These are phyloP conservation scores for Acorus gramineus DNA, from an alignment of 106 monocot species.

Conservation along the genomic window DNA sequence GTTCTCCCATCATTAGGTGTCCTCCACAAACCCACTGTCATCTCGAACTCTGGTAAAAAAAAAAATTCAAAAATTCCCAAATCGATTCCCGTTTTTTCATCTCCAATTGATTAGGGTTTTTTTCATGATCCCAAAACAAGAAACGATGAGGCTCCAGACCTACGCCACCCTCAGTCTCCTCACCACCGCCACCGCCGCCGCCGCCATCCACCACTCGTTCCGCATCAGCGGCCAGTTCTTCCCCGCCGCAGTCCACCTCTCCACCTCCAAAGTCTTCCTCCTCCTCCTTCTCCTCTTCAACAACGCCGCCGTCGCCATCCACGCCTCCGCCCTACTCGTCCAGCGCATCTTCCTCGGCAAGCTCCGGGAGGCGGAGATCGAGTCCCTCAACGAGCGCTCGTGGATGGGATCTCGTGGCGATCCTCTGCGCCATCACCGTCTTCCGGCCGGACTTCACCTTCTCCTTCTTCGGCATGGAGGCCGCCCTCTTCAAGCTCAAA, in stretches of 20 bases:
- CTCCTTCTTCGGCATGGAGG: conserved; percentile 64
- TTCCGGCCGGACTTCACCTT: conserved; percentile 88
- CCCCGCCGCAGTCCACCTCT: conserved; percentile 80
- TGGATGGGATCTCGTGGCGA: conserved; percentile 93
- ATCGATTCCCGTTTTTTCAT: no score
- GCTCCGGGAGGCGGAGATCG: conserved; percentile 92
- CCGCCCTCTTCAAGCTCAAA: conserved; percentile 75
- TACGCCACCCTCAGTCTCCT: conserved; percentile 79
- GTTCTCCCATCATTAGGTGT: no score
- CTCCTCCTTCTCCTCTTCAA: conserved; percentile 61
- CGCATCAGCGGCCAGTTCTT: conserved; percentile 84
- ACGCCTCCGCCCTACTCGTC: conserved; percentile 63
- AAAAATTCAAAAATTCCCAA: no score
- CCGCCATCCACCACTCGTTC: conserved; percentile 79
- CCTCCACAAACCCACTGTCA: no score
- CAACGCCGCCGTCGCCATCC: conserved; percentile 79
- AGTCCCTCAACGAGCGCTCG: conserved; percentile 83
- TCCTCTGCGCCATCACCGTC: conserved; percentile 88
- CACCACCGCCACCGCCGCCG: conserved; percentile 25
- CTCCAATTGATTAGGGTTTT: no score
- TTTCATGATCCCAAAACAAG: no score
- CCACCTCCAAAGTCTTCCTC: conserved; percentile 82
- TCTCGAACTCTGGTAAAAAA: no score
- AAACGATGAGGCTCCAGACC: conserved; percentile 70
- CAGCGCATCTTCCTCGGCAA: conserved; percentile 72